Evolutionary conservation across 1,139 yeast genomes (phyloP).

Genomic region (Pichia sp.): DNA sequence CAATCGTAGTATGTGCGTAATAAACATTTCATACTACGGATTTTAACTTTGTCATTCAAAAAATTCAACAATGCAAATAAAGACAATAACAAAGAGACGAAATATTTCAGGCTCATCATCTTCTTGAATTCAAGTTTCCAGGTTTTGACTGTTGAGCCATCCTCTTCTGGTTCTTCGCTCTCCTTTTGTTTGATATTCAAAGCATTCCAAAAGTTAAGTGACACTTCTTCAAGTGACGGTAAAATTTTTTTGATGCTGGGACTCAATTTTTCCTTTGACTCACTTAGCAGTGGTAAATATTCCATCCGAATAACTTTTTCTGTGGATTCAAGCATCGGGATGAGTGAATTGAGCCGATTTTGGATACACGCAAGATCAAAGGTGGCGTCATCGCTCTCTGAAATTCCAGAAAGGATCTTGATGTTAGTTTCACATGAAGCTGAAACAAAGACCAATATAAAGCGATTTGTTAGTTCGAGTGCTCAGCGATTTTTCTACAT

Average conservation of each 20-base stretch:
- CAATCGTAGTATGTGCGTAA: constrained; percentile 15
- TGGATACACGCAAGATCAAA: constrained; percentile 20
- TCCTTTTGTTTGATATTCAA: constrained; percentile 18
- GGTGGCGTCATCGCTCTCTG: constrained; percentile 1
- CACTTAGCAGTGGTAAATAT: not conserved
- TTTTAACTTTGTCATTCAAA: constrained; percentile 14
- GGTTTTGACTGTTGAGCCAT: not conserved
- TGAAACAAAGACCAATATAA: not conserved
- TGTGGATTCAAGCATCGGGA: constrained; percentile 19
- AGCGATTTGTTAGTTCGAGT: not conserved
- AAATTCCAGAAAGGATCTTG: not conserved
- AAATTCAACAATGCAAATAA: constrained; percentile 25
- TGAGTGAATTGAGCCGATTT: constrained; percentile 15
- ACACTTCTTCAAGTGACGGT: constrained; percentile 21
- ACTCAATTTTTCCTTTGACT: not conserved
- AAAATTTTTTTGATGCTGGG: constrained; percentile 5
- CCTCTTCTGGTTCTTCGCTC: not conserved
- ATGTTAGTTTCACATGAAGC: constrained; percentile 17
- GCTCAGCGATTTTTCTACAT: not conserved
- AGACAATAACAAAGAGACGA: constrained; percentile 27
- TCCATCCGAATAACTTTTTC: constrained; percentile 15
- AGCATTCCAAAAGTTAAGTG: constrained; percentile 33
- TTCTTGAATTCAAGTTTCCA: constrained; percentile 5
- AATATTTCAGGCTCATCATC: constrained; percentile 17
- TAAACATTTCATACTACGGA: constrained; percentile 24